phyloP scores from a whole-genome alignment of 2,329 filamentous ascomycete species.

The Moelleriella libera region DNA sequence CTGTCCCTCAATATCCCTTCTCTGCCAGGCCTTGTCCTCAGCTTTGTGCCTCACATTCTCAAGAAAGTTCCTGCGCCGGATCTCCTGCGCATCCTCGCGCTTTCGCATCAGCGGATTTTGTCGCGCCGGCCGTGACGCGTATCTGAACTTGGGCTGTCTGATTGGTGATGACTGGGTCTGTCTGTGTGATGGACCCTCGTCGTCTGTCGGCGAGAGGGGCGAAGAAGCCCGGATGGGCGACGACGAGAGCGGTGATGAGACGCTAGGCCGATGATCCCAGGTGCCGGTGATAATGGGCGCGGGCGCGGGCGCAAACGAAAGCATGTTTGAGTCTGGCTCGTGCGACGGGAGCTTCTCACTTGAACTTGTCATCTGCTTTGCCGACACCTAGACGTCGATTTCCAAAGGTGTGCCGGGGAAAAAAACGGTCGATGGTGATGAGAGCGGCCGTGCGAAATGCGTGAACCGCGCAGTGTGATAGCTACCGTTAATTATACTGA shows the following conservation, averaged over 20 bases:
- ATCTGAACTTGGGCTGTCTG: conserved; percentile 28
- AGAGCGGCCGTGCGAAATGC: background rate
- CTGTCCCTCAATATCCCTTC: conserved; percentile 47
- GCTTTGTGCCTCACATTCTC: conserved; percentile 47
- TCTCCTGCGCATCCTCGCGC: conserved; percentile 48
- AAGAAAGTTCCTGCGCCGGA: conserved; percentile 53
- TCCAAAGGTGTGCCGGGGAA: background rate
- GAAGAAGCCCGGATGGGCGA: conserved; percentile 41
- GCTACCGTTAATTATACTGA: background rate
- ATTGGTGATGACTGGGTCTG: conserved; percentile 31
- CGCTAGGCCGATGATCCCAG: conserved; percentile 30
- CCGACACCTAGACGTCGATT: background rate
- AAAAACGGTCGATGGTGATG: background rate
- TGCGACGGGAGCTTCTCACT: background rate
- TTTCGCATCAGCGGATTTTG: conserved; percentile 48
- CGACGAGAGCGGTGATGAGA: conserved; percentile 44
- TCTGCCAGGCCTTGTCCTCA: conserved; percentile 45
- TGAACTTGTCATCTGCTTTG: conserved; percentile 1
- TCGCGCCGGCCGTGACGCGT: conserved; percentile 39
- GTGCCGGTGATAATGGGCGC: conserved; percentile 28
- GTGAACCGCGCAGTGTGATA: background rate
- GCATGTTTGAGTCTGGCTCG: conserved; percentile 17
- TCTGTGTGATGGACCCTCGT: conserved; percentile 25
- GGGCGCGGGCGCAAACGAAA: conserved; percentile 27
- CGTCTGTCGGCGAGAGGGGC: conserved; percentile 26